Evolutionary conservation across 352 stramenopile species (phyloP), one percentile per base, ranked within the genome.

Genomic region (Peronospora farinosa): DNA sequence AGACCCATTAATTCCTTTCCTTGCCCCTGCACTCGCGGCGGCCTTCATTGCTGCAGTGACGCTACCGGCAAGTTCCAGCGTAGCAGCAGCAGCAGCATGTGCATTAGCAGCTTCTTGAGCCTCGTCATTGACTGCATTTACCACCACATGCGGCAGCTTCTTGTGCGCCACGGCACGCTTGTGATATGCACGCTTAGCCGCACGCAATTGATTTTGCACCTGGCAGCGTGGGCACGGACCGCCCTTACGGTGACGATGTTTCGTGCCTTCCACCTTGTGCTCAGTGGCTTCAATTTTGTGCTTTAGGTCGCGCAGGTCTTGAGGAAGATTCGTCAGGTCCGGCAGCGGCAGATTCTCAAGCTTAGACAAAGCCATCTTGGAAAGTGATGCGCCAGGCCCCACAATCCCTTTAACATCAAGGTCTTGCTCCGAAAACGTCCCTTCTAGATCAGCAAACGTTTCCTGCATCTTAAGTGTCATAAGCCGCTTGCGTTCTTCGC

Each of bases 221-320:
- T 91, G 80, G 30, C 80, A 91, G 7, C 80, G 78, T 27, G 80
- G 80, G 33, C 80, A 91, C 47, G 80, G 80, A 1, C 80, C 80
- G 28, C 80, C 80, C 59, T 91, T 91, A 59, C 80, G 80, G 55
- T 91, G 80, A 49, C 80, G 80, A 47, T 91, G 80, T 58, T 91
- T 91, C n/a, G 80, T 91, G 8, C 80, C 80, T 67, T 91, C 80
- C 16, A 91, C 80, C 58, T 88, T 88, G 65, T 84, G 70, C 55
- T 91, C 80, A 0, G 80, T 91, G 19, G 75, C 75, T 57, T 91
- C 80, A 57, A 91, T 91, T 51, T 91, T 91, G 44, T 77, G 75
- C 54, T 91, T 91, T 13, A 91, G 69, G 27, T 91, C 80, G 42
- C 83, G 83, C 16, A 91, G 57, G 37, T 91, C 80, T 55, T 88